Conservation (phyloP, 495 filamentous ascomycete genomes). For the Penicillium simplicissimum region DNA sequence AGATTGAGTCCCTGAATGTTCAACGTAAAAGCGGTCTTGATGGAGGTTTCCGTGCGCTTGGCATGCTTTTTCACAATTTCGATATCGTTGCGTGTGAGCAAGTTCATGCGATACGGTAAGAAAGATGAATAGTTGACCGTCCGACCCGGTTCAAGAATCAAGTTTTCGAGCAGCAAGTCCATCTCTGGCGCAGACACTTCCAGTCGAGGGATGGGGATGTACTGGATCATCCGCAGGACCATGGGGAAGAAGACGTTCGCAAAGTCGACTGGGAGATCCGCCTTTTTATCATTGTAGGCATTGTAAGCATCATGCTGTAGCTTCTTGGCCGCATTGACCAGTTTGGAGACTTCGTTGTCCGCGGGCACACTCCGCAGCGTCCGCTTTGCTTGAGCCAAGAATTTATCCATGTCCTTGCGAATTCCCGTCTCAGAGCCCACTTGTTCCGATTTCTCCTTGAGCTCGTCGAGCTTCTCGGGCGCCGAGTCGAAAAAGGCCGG, state of each 20-base stretch:
- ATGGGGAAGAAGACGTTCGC: constrained; percentile 79
- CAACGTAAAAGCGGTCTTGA: constrained; percentile 70
- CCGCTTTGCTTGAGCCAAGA: constrained; percentile 66
- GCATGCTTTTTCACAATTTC: constrained; percentile 80
- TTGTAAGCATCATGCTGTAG: constrained; percentile 69
- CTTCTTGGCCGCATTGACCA: constrained; percentile 62
- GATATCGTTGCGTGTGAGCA: constrained; percentile 83
- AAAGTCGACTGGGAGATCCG: constrained; percentile 70
- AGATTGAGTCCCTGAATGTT: constrained; percentile 78
- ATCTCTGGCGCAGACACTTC: constrained; percentile 81
- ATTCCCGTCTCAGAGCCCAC: constrained; percentile 64
- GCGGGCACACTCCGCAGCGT: constrained; percentile 66
- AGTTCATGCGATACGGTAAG: constrained; percentile 77
- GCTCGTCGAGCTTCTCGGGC: constrained; percentile 66
- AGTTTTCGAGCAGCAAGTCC: constrained; percentile 84
- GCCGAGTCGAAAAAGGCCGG: constrained; percentile 78
- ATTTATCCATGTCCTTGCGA: constrained; percentile 69
- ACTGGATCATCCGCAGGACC: constrained; percentile 72
- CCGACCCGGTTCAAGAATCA: constrained; percentile 84
- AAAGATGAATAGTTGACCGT: constrained; percentile 87
- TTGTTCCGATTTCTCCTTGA: constrained; percentile 66
- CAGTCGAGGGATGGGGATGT: constrained; percentile 83
- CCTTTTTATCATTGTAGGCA: constrained; percentile 55
- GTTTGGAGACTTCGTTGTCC: constrained; percentile 68
- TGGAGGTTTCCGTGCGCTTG: constrained; percentile 60